These are phyloP conservation scores for Erucastrum elatum DNA, from an alignment of 345 rosid genomes.

Conservation along the genomic window DNA sequence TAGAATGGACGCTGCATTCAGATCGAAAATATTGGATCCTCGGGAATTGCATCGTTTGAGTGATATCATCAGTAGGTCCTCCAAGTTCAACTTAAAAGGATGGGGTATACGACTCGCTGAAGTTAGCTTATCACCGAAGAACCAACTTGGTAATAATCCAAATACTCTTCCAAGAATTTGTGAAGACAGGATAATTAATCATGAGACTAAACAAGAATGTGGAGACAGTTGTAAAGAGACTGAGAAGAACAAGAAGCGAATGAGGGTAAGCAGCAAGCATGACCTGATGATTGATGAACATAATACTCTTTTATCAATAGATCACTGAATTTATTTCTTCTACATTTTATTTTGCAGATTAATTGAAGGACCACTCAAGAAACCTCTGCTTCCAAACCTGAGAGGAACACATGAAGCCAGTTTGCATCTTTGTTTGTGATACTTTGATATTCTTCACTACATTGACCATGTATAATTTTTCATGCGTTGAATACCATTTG, in stretches of 20 bases:
- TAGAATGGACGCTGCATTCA: background rate
- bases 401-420: too few relatives aligned
- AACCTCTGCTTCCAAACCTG: too few relatives aligned
- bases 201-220: background rate
- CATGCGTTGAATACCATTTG: background rate
- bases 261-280: background rate
- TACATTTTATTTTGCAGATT: background rate
- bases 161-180: too few relatives aligned
- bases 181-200: background rate
- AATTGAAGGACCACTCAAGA: background rate
- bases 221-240: background rate
- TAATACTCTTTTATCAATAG: background rate
- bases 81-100: background rate
- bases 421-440: too few relatives aligned
- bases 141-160: too few relatives aligned
- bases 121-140: too few relatives aligned
- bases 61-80: background rate
- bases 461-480: too few relatives aligned
- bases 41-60: too few relatives aligned
- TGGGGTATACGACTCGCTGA: background rate
- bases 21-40: background rate
- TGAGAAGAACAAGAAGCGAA: background rate
- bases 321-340: background rate
- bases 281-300: background rate
- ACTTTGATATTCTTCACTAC: too few relatives aligned